Percentiles rank a stretch among this genome's conserved stretches.
These are phyloP conservation scores for Penicillium sp. DNA, from an alignment of 2,329 filamentous ascomycete species.

Conservation along the genomic window DNA sequence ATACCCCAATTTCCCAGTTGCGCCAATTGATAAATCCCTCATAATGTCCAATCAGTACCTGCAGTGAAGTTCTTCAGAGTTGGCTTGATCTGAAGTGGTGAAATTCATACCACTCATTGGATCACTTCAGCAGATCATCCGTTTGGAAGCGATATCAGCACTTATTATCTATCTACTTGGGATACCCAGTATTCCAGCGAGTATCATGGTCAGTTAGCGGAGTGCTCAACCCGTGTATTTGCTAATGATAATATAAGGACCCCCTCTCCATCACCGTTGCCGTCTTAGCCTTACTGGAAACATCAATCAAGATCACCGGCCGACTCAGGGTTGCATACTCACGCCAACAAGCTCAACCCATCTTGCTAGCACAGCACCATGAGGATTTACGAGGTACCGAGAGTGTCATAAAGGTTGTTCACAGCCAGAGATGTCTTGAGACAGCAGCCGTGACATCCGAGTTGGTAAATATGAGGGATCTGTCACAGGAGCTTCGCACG, in stretches of 20 bases:
- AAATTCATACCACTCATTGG: not conserved
- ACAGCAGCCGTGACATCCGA: not conserved
- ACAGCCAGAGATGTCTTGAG: not conserved
- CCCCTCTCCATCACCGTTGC: not conserved
- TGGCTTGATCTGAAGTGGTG: not conserved
- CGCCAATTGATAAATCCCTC: not conserved
- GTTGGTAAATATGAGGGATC: not conserved
- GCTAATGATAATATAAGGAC: not conserved
- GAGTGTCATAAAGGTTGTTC: not conserved
- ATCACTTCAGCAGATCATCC: not conserved
- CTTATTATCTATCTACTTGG: not conserved
- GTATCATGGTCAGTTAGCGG: not conserved
- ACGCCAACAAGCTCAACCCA: not conserved
- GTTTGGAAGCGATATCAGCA: not conserved
- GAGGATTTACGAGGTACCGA: not conserved
- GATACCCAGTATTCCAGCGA: not conserved
- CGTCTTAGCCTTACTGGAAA: not conserved
- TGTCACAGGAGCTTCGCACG: not conserved
- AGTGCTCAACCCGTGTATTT: not conserved
- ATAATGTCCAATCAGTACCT: not conserved
- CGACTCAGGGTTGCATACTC: not conserved
- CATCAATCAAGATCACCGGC: not conserved
- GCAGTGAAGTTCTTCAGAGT: not conserved
- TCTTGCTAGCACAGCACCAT: not conserved
- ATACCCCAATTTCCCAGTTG: not conserved